These are phyloP conservation scores for Dictyostelium firmibasis DNA, from an alignment of 78 protist genomes.

Conservation along the genomic window DNA sequence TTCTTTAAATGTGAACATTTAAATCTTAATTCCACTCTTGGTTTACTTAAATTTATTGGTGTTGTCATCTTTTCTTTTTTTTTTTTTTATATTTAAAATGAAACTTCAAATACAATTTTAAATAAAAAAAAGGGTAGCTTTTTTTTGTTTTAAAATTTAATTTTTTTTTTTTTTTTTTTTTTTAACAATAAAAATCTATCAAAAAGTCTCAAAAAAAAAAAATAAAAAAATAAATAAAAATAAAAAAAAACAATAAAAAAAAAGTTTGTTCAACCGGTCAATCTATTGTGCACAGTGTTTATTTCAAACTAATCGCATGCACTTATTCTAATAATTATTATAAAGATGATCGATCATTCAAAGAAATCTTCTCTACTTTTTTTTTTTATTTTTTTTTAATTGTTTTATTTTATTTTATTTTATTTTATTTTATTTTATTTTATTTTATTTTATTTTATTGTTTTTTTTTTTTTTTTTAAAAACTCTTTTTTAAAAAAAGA, in stretches of 20 bases:
- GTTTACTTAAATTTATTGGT: not conserved
- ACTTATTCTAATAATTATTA: too few species aligned
- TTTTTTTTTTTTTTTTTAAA: not conserved
- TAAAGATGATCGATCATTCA: too few species aligned
- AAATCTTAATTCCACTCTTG: constrained; percentile 16
- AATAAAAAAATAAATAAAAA: not conserved
- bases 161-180: too few species aligned
- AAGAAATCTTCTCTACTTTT: too few species aligned
- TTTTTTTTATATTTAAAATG: too few species aligned
- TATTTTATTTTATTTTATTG: not conserved
- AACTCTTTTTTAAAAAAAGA: not conserved
- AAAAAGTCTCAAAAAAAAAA: not conserved
- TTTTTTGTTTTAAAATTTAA: too few species aligned
- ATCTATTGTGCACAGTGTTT: not conserved
- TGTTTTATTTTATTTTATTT: too few species aligned
- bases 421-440: not conserved
- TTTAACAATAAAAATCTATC: too few species aligned
- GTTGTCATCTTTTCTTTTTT: not conserved
- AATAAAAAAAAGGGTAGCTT: too few species aligned
- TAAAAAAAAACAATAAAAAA: not conserved
- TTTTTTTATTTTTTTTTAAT: too few species aligned
- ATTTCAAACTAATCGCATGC: not conserved
- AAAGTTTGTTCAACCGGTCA: not conserved
- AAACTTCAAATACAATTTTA: too few species aligned
- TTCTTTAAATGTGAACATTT: not conserved